Conservation (phyloP, 1,284 basidiomycete species). For the Sanguinoderma infundibulare region DNA sequence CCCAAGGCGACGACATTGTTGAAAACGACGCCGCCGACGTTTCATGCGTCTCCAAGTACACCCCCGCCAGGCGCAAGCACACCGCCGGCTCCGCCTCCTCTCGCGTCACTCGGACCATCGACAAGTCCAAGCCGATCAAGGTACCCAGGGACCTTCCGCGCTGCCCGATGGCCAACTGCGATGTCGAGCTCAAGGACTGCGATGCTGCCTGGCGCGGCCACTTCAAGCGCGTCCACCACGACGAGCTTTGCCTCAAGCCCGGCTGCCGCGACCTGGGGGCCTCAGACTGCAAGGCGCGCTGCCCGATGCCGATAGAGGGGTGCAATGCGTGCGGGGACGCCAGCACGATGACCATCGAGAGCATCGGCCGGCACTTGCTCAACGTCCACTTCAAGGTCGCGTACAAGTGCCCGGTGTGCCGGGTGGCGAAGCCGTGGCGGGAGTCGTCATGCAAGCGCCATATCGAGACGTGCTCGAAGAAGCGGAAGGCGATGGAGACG, state of each 20-base stretch:
- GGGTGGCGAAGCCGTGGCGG: constrained; percentile 9
- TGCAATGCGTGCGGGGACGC: not conserved
- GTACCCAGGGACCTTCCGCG: not conserved
- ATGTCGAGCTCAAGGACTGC: constrained; percentile 1
- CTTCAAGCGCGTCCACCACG: constrained; percentile 17
- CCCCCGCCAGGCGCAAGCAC: not conserved
- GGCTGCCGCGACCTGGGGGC: not conserved
- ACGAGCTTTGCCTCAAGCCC: constrained; percentile 10
- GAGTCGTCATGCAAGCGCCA: constrained; percentile 13
- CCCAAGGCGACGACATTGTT: not conserved
- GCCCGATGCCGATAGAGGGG: constrained; percentile 8
- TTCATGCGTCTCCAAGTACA: not conserved
- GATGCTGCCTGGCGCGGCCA: constrained; percentile 21
- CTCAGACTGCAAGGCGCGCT: constrained; percentile 7
- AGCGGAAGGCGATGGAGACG: not conserved
- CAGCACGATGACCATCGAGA: constrained; percentile 11
- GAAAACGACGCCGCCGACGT: not conserved
- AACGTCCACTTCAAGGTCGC: constrained; percentile 16
- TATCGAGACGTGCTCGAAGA: constrained; percentile 5
- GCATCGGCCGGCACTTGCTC: constrained; percentile 18
- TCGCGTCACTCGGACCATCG: not conserved
- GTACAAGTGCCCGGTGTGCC: constrained; percentile 15
- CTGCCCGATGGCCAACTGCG: constrained; percentile 18
- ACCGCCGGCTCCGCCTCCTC: not conserved
- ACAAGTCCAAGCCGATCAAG: constrained; percentile 8